A percentile compares a stretch with the other conserved stretches of the same genome.
phyloP scores from a whole-genome alignment of 257 asterid species.

The Solanum corneliomulleri region DNA sequence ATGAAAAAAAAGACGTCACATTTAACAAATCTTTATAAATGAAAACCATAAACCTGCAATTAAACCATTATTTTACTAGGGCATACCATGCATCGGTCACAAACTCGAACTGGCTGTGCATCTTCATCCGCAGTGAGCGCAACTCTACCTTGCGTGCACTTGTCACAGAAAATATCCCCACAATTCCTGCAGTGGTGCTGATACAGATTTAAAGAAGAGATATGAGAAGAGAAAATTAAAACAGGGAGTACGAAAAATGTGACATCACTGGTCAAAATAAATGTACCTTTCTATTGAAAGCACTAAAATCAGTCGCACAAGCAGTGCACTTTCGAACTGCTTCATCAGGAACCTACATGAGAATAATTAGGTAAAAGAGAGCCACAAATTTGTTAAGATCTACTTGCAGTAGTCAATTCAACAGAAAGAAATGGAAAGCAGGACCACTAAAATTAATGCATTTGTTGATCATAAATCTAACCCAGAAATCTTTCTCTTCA shows the following conservation, averaged over 20 bases:
- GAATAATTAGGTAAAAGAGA: neutral
- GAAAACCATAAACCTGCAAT: neutral
- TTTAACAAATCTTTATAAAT: neutral
- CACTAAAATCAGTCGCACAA: conserved; percentile 60
- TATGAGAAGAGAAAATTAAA: neutral
- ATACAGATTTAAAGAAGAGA: neutral
- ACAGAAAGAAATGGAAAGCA: neutral
- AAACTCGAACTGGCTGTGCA: conserved; percentile 89
- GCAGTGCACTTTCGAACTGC: conserved; percentile 60
- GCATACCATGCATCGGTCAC: conserved; percentile 88
- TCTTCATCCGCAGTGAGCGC: conserved; percentile 66
- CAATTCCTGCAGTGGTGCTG: conserved; percentile 97
- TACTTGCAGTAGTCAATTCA: neutral
- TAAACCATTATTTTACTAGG: neutral
- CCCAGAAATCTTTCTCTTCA: conserved; percentile 97
- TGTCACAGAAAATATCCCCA: conserved; percentile 92
- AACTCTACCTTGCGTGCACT: conserved; percentile 93
- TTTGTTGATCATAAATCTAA: conserved; percentile 13
- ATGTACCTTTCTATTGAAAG: conserved; percentile 70
- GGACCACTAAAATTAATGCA: neutral
- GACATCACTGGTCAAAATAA: neutral
- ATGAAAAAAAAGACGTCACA: neutral
- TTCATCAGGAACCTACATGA: conserved; percentile 73
- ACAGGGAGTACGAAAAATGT: neutral
- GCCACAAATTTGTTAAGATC: neutral